A percentile compares a stretch with the other conserved stretches of the same genome.
phyloP scores from a whole-genome alignment of 2,329 filamentous ascomycete species.

The Chlorencoelia australis region DNA sequence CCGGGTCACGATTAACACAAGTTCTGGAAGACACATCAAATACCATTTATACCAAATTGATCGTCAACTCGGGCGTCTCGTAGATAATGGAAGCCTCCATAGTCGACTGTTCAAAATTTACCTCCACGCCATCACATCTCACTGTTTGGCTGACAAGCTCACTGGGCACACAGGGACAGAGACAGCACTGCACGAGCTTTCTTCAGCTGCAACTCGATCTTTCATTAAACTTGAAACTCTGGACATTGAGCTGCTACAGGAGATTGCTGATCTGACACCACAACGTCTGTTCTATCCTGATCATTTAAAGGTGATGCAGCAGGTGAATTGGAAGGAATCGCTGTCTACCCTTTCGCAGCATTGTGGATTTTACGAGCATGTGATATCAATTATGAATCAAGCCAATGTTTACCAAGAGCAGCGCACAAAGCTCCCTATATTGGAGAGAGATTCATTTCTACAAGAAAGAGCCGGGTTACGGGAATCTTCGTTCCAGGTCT shows the following conservation, averaged over 20 bases:
- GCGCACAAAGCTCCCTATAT: neutral
- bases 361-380: slow-evolving; percentile 30
- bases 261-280: slow-evolving; percentile 35
- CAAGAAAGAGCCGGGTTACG: slow-evolving; percentile 25
- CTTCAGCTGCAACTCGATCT: slow-evolving; percentile 39
- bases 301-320: slow-evolving; percentile 36
- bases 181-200: slow-evolving; percentile 36
- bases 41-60: slow-evolving; percentile 41
- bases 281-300: slow-evolving; percentile 35
- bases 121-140: slow-evolving; percentile 45
- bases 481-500: slow-evolving; percentile 15
- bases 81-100: slow-evolving; percentile 39
- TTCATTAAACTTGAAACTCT: slow-evolving; percentile 31
- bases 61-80: slow-evolving; percentile 36
- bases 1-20: slow-evolving; percentile 27
- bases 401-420: slow-evolving; percentile 7
- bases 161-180: slow-evolving; percentile 8
- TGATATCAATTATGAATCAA: slow-evolving; percentile 30
- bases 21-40: slow-evolving; percentile 4
- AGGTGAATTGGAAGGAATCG: slow-evolving; percentile 31
- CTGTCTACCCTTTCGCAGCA: slow-evolving; percentile 37
- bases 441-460: slow-evolving; percentile 8
- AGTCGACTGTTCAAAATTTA: slow-evolving; percentile 42
- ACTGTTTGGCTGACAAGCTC: slow-evolving; percentile 29
- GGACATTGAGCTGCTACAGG: slow-evolving; percentile 28